phyloP scores from a whole-genome alignment of 176 grass and related monocot species.

The Bothriochloa decipiens region DNA sequence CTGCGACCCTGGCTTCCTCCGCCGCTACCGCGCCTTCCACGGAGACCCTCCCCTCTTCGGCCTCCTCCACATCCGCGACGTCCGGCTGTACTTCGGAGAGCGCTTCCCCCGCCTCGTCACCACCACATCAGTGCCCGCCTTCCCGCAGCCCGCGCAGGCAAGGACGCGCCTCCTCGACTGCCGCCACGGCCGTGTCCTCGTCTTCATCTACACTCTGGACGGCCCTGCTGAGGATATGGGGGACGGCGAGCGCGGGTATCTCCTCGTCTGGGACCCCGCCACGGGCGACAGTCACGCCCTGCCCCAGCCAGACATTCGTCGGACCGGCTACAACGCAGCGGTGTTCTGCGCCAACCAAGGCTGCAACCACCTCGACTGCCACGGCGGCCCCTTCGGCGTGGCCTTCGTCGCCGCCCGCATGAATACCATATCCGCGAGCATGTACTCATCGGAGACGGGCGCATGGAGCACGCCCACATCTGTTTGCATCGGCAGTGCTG shows the following conservation, averaged over 20 bases:
- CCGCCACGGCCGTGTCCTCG: constrained; percentile 22
- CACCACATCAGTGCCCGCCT: background rate
- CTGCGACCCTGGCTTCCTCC: background rate
- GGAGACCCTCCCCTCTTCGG: background rate
- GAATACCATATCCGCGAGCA: background rate
- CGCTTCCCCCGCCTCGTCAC: background rate
- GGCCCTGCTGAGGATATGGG: too few relatives aligned
- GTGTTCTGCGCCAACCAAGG: background rate
- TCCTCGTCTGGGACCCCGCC: background rate
- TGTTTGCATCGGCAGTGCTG: background rate
- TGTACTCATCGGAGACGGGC: background rate
- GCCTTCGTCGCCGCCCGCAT: background rate
- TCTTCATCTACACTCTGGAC: background rate
- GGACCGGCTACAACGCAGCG: too few relatives aligned
- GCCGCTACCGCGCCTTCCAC: constrained; percentile 10
- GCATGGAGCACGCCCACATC: background rate
- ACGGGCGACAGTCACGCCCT: background rate
- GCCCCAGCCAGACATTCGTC: background rate
- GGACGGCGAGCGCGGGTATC: too few relatives aligned
- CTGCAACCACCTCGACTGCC: background rate
- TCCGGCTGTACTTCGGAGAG: too few relatives aligned
- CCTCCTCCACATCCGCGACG: background rate
- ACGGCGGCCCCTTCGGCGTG: constrained; percentile 5
- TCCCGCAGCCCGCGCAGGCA: background rate
- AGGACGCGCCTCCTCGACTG: background rate